These are phyloP conservation scores for Syncephalastrum sp. DNA, from an alignment of 371 early-diverging fungal species.

Conservation along the genomic window DNA sequence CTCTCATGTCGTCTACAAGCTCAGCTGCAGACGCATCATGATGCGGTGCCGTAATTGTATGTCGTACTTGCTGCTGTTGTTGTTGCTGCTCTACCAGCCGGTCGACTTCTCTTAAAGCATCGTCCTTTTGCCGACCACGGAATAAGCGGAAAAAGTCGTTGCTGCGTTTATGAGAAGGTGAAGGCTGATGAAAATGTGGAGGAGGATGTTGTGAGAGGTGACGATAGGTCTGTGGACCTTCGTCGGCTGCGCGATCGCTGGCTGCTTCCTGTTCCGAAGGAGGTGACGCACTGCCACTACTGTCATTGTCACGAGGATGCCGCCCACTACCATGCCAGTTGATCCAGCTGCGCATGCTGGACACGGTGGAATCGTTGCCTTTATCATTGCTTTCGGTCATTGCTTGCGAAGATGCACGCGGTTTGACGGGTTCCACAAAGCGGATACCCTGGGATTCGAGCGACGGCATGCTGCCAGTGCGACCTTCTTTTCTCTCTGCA, in stretches of 20 bases:
- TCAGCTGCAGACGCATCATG: background rate
- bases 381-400: constrained; percentile 16
- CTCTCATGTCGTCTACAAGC: background rate
- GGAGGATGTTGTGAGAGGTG: too few species aligned
- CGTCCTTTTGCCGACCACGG: too few species aligned
- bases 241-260: background rate
- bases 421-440: constrained; percentile 50
- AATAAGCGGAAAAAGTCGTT: too few species aligned
- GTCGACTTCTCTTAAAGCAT: too few species aligned
- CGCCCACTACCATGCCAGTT: constrained; percentile 12
- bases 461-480: background rate
- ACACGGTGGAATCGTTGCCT: constrained; percentile 33
- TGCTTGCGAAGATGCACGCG: constrained; percentile 20
- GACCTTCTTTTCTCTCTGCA: background rate
- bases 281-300: background rate
- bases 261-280: too few species aligned
- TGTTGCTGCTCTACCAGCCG: background rate
- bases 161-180: too few species aligned
- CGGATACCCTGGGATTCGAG: constrained; percentile 40
- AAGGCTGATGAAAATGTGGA: too few species aligned
- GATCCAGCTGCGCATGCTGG: constrained; percentile 32
- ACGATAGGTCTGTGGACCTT: constrained; percentile 8
- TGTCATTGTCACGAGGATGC: background rate
- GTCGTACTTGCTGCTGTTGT: background rate
- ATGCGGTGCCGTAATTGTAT: background rate